Base-by-base conservation (phyloP, 495 filamentous ascomycete species). In the Patellaria atrata region DNA sequence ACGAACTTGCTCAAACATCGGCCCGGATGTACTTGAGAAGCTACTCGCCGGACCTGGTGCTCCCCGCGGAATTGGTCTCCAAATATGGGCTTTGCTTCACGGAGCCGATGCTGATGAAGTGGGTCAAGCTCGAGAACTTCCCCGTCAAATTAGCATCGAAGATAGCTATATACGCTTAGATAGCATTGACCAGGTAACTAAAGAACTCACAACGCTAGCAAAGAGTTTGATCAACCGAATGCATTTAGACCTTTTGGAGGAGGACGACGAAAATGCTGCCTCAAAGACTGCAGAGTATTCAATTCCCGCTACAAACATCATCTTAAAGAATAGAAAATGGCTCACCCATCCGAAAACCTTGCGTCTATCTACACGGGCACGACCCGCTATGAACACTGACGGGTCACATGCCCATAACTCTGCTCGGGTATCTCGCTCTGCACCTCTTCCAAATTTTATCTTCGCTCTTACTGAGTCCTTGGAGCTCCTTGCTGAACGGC, bases 131-230 rank as follows among this genome's bases (percentile, higher is more conserved):
- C 68, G 72, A 44, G 72, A 71, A 24, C 54, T 92, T 10, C 87
- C 87, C 0, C 73, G 72, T 9, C 85, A 93, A 53, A 93, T 96
- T 52, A 86, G 81, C 55, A 91, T 96, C 40, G 87, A 96, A 51
- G 83, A 96, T 52, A 82, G 81, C 4, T 96, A 89, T 51, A 62
- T 65, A 30, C 69, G 71, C 1, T 61, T 93, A 1, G 67, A 75
- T 43, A 70, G 63, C 0, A 41, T 77, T 27, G 53, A 69, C 2
- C 64, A 74, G 28, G 70, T 82, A 2, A 59, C 57, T n/a, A 63
- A 64, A 27, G 77, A 85, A 47, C 62, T 96, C 14, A 46, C 52
- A 0, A 56, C 65, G 15, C 58, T 96, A 0, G 56, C 75, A 0
- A 56, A 51, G 1, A 91, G 82, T 45, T 60, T 96, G 8, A 58